Percentiles rank a stretch among this genome's conserved stretches.
phyloP scores from a whole-genome alignment of 768 basidiomycete species.

The Harrya chromipes region DNA sequence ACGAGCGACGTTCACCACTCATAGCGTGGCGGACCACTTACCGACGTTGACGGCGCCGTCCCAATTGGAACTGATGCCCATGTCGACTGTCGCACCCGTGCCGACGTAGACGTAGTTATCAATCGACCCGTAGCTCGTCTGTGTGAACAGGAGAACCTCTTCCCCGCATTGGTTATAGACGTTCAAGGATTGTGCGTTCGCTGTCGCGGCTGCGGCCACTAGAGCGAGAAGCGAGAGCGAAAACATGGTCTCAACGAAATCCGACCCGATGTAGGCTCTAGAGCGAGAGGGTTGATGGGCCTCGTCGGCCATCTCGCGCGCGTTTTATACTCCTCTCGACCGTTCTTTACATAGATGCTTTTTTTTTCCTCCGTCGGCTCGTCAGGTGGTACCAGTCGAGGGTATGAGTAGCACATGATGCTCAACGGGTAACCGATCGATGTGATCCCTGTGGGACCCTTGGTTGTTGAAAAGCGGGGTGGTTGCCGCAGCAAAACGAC shows the following conservation, averaged over 20 bases:
- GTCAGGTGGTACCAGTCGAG: too few species aligned
- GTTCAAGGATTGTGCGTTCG: conserved; percentile 22
- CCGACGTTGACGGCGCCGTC: conserved; percentile 23
- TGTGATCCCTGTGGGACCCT: too few species aligned
- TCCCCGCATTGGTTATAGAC: conserved; percentile 22
- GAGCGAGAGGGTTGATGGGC: not conserved
- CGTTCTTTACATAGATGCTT: not conserved
- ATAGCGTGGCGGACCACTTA: not conserved
- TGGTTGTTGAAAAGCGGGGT: too few species aligned
- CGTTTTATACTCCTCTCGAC: not conserved
- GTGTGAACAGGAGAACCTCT: conserved; percentile 22
- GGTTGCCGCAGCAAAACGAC: too few species aligned
- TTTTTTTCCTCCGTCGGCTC: not conserved
- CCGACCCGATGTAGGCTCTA: too few species aligned
- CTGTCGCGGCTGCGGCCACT: not conserved
- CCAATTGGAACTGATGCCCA: conserved; percentile 20
- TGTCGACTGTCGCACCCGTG: conserved; percentile 8
- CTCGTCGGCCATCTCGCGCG: not conserved
- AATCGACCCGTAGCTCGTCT: conserved; percentile 21
- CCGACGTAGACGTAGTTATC: conserved; percentile 18
- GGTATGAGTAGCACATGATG: not conserved
- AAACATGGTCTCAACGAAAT: conserved; percentile 2
- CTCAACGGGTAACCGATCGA: too few species aligned
- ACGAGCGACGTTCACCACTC: too few species aligned
- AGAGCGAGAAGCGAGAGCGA: conserved; percentile 10